Evolutionary conservation across 768 basidiomycete species (phyloP), one percentile per base, ranked within the genome.

Genomic region (Leccinum variicolor): DNA sequence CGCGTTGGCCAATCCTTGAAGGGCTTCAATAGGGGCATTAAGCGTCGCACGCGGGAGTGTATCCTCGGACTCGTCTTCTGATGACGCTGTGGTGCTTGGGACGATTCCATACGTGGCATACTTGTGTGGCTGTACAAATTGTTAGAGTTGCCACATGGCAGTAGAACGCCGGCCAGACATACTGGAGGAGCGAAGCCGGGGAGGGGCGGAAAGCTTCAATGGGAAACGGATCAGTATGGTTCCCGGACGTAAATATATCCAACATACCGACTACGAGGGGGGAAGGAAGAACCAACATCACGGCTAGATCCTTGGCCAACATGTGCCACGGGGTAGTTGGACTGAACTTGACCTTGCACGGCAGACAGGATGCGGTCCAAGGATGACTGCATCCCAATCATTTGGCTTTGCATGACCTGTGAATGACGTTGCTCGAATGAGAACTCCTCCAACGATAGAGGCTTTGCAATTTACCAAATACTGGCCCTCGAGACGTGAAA

Each of bases 101-200:
- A 93, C 82, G 63, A 97, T 91, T 31, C 92, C 94, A 67, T 96
- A 96, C 15, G 90, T 88, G 36, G 90, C 89, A 70, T 93, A 93
- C 73, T 94, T 92, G 73, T 92, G 90, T 33, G 89, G 87, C 89
- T 94, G 69, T 21, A 54, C 49, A 45, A 41, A 53, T 52, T 54
- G 56, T 66, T 66, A 61, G 62, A 57, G 10, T 11, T 29, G 29
- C n/a, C n/a, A n/a, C 49, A 25, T 58, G 60, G 57, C 49, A 57
- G 62, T 41, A 41, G 62, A 46, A 60, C 17, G 33, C 11, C 28
- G 53, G 55, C 11, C 17, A 51, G 55, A 77, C 83, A 66, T 72
- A 93, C 90, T 54, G 92, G 93, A 10, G 94, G 90, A 26, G 92
- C 89, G 70, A 95, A 96, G 4, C 93, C 94, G 39, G 94, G 94